Base-by-base conservation (phyloP, 116 monocot species). In the Dioscorea cayenensis region DNA sequence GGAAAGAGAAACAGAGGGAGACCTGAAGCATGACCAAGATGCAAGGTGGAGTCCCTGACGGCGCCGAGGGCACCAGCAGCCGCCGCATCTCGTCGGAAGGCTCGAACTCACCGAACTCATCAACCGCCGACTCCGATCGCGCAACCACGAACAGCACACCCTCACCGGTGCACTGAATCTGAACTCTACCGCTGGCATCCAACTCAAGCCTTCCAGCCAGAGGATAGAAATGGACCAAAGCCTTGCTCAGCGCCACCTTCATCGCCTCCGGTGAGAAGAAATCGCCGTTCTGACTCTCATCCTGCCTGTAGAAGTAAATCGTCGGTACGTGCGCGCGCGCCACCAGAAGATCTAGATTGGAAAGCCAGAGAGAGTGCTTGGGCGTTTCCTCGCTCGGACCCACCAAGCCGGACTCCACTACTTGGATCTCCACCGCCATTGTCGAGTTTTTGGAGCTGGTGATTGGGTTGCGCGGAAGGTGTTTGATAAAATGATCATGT, bases 161-260 rank as follows among this genome's bases (percentile, higher is more conserved):
- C 52, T 84, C 84, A 28, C 74, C 84, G 14, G 69, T 84, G 84
- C 84, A 84, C 8, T 77, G 13, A 71, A 84, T 77, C 84, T 80
- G 63, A 16, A 77, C 36, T 28, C 80, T 68, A n/a, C 84, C 77
- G 52, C 17, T 22, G 77, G 51, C 55, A 16, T 55, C 55, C 16
- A 69, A 14, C 5, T 29, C 79, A 7, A 84, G 74, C 6, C 84
- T 80, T 18, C 84, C 84, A 66, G 84, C 84, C 22, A 84, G 43
- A 7, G 84, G 81, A 51, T 84, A 84, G 81, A 84, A 84, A 13
- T 49, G 32, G 18, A 84, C 80, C 58, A 84, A 64, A 2, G 75
- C 77, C 68, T 64, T 75, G 25, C 67, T 60, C 27, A 84, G 72
- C 6, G 81, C 50, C 14, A 36, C 49, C 52, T 70, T 82, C 21